These are phyloP conservation scores for Cyclotella kingstonii DNA, from an alignment of 108 stramenopile genomes.

Conservation along the genomic window DNA sequence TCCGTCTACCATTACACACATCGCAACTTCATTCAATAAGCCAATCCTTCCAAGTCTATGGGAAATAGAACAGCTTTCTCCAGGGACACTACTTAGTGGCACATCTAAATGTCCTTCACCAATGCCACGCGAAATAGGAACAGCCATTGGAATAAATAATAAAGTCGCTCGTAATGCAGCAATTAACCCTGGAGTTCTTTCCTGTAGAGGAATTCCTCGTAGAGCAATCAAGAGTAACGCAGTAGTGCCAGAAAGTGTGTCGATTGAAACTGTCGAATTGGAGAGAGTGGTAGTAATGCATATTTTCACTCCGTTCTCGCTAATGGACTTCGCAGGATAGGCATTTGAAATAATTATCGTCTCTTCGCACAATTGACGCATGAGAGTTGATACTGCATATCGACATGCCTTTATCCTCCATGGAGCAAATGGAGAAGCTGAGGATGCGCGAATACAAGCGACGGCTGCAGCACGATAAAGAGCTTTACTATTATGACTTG, in stretches of 20 bases:
- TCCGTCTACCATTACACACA: slow-evolving; percentile 71
- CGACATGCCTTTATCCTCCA: slow-evolving; percentile 54
- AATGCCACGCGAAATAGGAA: slow-evolving; percentile 5
- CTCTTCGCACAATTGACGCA: slow-evolving; percentile 39
- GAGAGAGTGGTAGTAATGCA: slow-evolving; percentile 10
- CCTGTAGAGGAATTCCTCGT: slow-evolving; percentile 58
- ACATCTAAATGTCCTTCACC: slow-evolving; percentile 16
- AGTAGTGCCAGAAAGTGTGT: slow-evolving; percentile 41
- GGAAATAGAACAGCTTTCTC: slow-evolving; percentile 9
- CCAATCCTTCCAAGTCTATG: slow-evolving; percentile 53
- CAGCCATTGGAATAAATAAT: slow-evolving; percentile 23
- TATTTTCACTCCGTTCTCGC: not conserved
- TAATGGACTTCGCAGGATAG: not conserved
- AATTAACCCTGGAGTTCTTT: slow-evolving; percentile 44
- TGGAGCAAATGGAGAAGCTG: slow-evolving; percentile 53
- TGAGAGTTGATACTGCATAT: slow-evolving; percentile 42
- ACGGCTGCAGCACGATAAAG: slow-evolving; percentile 37
- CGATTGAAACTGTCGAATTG: slow-evolving; percentile 20
- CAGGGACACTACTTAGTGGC: slow-evolving; percentile 18
- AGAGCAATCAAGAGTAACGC: slow-evolving; percentile 55
- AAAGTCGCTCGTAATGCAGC: slow-evolving; percentile 42
- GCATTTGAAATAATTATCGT: not conserved
- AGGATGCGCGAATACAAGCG: slow-evolving; percentile 56
- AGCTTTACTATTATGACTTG: slow-evolving; percentile 3
- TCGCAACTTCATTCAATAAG: slow-evolving; percentile 58